A percentile compares a stretch with the other conserved stretches of the same genome.
phyloP scores from a whole-genome alignment of 768 basidiomycete genomes.

The Mrakia frigida region DNA sequence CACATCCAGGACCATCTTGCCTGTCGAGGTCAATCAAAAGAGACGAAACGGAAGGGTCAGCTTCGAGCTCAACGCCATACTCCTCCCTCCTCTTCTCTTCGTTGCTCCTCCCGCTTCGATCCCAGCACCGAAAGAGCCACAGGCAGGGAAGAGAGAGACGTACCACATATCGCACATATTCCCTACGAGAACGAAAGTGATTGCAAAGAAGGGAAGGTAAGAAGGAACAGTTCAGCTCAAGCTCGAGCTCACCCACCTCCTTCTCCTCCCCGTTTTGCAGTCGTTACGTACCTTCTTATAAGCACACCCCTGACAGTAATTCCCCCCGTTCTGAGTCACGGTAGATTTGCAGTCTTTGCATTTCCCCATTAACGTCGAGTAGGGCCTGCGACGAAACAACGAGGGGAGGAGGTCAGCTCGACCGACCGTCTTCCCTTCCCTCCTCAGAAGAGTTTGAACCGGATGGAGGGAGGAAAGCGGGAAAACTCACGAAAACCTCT shows the following conservation, averaged over 20 bases:
- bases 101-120: background rate
- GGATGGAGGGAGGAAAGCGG: constrained; percentile 32
- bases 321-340: constrained; percentile 41
- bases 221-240: no score
- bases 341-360: constrained; percentile 43
- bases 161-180: constrained; percentile 45
- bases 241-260: background rate
- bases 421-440: constrained; percentile 31
- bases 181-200: no score
- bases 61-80: background rate
- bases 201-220: background rate
- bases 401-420: background rate
- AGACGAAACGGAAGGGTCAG: background rate
- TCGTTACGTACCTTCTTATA: constrained; percentile 41
- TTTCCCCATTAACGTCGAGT: constrained; percentile 39
- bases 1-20: constrained; percentile 31
- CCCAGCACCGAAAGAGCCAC: background rate
- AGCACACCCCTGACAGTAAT: constrained; percentile 43
- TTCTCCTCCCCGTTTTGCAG: background rate
- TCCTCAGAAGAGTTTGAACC: constrained; percentile 3
- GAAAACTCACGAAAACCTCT: constrained; percentile 39
- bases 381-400: constrained; percentile 2
- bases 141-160: background rate
- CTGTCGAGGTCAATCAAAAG: background rate
- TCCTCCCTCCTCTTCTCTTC: background rate